Conservation (phyloP, 2,329 filamentous ascomycete genomes). For the Metarhizium anisopliae region DNA sequence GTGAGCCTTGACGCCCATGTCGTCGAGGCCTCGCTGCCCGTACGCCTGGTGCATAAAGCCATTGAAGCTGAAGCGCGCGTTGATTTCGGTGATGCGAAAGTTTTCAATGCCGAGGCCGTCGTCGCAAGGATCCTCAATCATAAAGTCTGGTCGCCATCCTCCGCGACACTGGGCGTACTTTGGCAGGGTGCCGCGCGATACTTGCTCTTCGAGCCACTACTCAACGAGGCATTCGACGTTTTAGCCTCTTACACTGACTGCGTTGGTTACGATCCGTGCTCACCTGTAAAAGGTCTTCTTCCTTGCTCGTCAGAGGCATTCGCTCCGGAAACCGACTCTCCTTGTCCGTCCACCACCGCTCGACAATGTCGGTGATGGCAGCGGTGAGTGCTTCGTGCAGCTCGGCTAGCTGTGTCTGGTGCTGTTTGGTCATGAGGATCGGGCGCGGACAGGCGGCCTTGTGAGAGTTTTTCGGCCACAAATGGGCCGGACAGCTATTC, state of each 20-base stretch:
- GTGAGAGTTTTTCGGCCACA: slow-evolving; percentile 22
- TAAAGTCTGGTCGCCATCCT: slow-evolving; percentile 31
- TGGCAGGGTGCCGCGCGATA: slow-evolving; percentile 13
- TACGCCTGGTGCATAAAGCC: slow-evolving; percentile 22
- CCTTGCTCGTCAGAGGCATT: slow-evolving; percentile 23
- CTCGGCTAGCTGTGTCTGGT: slow-evolving; percentile 18
- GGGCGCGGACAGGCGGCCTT: slow-evolving; percentile 21
- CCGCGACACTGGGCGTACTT: slow-evolving; percentile 15
- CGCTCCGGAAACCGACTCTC: slow-evolving; percentile 20
- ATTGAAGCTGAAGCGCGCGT: slow-evolving; percentile 32
- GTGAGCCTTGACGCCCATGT: slow-evolving; percentile 5
- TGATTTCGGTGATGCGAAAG: slow-evolving; percentile 30
- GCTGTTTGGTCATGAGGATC: slow-evolving; percentile 21
- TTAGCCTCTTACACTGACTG: neutral
- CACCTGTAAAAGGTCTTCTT: slow-evolving; percentile 17
- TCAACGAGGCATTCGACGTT: neutral
- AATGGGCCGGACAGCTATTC: slow-evolving; percentile 12
- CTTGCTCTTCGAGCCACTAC: slow-evolving; percentile 20
- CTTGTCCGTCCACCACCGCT: slow-evolving; percentile 28
- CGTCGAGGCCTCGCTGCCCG: slow-evolving; percentile 19
- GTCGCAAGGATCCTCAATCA: slow-evolving; percentile 20
- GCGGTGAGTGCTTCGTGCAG: slow-evolving; percentile 22
- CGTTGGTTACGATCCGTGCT: neutral
- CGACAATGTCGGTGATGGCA: slow-evolving; percentile 26
- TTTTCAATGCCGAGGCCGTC: slow-evolving; percentile 11